Evolutionary conservation across 1,139 yeast species (phyloP), one percentile per base, ranked within the genome.

Genomic region (Zygoascus sp.): DNA sequence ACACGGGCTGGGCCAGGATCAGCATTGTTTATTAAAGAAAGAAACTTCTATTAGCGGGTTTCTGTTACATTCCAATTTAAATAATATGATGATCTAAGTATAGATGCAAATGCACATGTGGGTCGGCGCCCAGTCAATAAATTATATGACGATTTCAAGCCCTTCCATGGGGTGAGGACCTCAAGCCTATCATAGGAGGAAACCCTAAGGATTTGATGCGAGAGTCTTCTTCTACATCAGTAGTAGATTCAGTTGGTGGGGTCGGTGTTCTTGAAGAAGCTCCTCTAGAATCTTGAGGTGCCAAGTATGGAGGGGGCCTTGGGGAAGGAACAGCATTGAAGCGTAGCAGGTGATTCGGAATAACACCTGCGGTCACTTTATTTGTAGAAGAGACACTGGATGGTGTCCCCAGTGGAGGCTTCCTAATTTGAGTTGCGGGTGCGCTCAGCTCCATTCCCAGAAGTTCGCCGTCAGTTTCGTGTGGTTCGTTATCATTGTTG

Each of bases 291-390:
- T 28, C 36, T 8, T 35, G 32, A 10, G 50, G 27, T 40, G 53
- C 15, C 40, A 54, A 13, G 52, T 55, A 49, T 50, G 59, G 46
- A 1, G 58, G 59, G 6, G 58, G 58, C 13, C 39, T 50, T 6
- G 53, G 56, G 10, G 55, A 46, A 13, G 45, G 36, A 5, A 36
- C 38, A 10, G 43, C 11, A 15, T 44, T 44, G 13, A 25, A 32
- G 8, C 30, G 30, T 20, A 28, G 25, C 5, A 35, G n/a, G 16
- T 42, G 45, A 10, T 30, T 32, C 17, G 41, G 41, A 16, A 38
- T 38, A 22, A 16, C 41, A 5, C 43, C 43, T 2, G 43, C 43
- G n/a, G 35, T 30, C 19, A 22, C 28, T 21, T 30, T 32, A 8
- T 23, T 16, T 8, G 21, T n/a, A 6, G 32, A 25, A 25, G 27